Base-by-base conservation (phyloP, 2,329 filamentous ascomycete genomes). In the Rhynchosporium secalis region DNA sequence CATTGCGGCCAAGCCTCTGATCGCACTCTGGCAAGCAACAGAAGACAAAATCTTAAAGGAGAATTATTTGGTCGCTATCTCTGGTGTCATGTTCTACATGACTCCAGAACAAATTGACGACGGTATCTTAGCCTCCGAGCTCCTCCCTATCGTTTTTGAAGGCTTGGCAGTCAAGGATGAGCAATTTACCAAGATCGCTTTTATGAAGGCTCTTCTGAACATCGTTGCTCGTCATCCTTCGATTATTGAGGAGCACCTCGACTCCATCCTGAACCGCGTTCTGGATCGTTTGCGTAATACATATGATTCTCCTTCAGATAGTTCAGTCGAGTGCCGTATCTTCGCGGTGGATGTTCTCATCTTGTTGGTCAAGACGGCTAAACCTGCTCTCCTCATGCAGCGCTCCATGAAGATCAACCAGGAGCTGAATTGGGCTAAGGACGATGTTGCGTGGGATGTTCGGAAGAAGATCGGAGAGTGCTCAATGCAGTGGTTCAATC, bases 261-360 rank as follows among this genome's bases (percentile, higher is more conserved):
- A 72, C 54, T 66, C 64, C 7, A 60, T 74, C 0, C 70, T 75
- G 29, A 68, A 66, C n/a, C 62, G 68, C 0, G 70, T 75, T 68
- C 68, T 68, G 1, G 68, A 69, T 61, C 68, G 71, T 20, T 68
- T 68, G 9, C 68, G 68, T 8, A 71, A 73, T n/a, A 72, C 70
- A 0, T 64, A 65, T n/a, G 64, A 66, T 33, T 65, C 64, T n/a
- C 71, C 71, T 1, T 70, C 69, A 2, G 70, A 70, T 56, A 60
- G 61, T 9, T 63, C 56, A n/a, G 60, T 67, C 5, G 48, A 61
- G 3, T 70, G 69, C 45, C 66, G 72, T 54, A 61, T 61, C 1
- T 64, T 67, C 26, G 72, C 72, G 10, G 45, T 73, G n/a, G 68
- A 73, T n/a, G 69, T 72, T 13, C 51, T 75, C 4, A 63, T 56